Conservation (phyloP, 352 stramenopile species). For the Aphanomyces stellatus region DNA sequence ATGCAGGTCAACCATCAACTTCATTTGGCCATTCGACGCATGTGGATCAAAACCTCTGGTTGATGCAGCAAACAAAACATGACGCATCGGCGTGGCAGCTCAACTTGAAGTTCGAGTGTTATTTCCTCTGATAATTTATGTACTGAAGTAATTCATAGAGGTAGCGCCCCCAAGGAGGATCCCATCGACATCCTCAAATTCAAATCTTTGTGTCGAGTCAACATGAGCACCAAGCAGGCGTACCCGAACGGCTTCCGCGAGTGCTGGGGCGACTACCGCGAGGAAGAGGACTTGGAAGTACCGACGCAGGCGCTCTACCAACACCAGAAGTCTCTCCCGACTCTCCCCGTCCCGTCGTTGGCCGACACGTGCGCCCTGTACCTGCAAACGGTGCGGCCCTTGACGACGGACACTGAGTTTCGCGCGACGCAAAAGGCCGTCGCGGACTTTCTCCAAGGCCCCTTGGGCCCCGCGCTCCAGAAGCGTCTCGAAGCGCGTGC, state of each 20-base stretch:
- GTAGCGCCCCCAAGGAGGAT: no score
- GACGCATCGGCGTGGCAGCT: neutral
- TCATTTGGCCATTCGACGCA: no score
- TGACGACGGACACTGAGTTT: conserved; percentile 75
- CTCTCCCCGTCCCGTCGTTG: conserved; percentile 86
- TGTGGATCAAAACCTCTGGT: no score
- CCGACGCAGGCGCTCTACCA: conserved; percentile 50
- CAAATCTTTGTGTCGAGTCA: conserved; percentile 3
- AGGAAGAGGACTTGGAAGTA: conserved; percentile 57
- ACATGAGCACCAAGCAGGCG: conserved; percentile 35
- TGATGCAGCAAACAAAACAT: neutral
- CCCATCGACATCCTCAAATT: neutral
- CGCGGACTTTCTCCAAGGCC: conserved; percentile 48
- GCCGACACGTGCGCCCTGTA: conserved; percentile 86
- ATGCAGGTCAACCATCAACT: neutral
- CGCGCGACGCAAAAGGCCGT: conserved; percentile 54
- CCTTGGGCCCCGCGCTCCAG: conserved; percentile 72
- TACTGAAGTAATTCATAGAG: neutral
- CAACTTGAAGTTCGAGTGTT: neutral
- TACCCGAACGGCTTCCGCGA: conserved; percentile 93
- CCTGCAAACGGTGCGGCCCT: conserved; percentile 76
- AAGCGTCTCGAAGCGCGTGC: conserved; percentile 49
- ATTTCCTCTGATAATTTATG: neutral
- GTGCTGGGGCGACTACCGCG: conserved; percentile 87
- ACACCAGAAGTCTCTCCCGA: conserved; percentile 80